phyloP scores from a whole-genome alignment of 768 basidiomycete genomes.

The Artomyces pyxidatus region DNA sequence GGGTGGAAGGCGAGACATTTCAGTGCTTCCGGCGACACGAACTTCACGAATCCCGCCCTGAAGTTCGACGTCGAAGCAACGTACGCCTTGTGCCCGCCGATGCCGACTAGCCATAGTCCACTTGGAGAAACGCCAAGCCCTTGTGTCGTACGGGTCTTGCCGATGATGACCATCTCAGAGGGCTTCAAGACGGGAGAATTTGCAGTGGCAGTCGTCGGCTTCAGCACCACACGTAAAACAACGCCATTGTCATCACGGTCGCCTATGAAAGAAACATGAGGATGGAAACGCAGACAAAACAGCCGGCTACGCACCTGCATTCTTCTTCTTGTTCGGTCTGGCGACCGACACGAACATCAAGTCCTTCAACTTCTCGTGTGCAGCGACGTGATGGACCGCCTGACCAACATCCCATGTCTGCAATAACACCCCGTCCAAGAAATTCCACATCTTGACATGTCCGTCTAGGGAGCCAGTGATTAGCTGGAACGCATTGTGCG shows the following conservation, averaged over 20 bases:
- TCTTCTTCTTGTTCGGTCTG: slow-evolving; percentile 39
- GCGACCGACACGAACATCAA: slow-evolving; percentile 61
- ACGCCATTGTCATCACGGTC: slow-evolving; percentile 34
- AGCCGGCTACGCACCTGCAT: slow-evolving; percentile 18
- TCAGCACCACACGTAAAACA: slow-evolving; percentile 59
- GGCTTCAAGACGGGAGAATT: slow-evolving; percentile 34
- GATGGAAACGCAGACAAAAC: neutral
- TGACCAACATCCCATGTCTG: slow-evolving; percentile 64
- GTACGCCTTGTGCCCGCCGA: slow-evolving; percentile 72
- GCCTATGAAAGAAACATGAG: neutral
- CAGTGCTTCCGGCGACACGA: slow-evolving; percentile 69
- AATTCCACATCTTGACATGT: slow-evolving; percentile 89
- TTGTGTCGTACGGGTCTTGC: slow-evolving; percentile 56
- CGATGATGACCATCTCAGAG: slow-evolving; percentile 46
- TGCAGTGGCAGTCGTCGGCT: slow-evolving; percentile 34
- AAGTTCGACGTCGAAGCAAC: slow-evolving; percentile 52
- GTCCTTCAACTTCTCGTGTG: slow-evolving; percentile 61
- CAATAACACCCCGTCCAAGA: slow-evolving; percentile 73
- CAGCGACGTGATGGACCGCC: slow-evolving; percentile 64
- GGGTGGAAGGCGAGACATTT: slow-evolving; percentile 88
- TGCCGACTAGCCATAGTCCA: slow-evolving; percentile 70
- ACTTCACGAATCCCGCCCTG: slow-evolving; percentile 69
- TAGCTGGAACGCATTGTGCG: slow-evolving; percentile 83
- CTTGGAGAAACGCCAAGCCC: slow-evolving; percentile 68
- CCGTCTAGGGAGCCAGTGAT: slow-evolving; percentile 82